Base-by-base conservation (phyloP, 768 basidiomycete species). In the Epithele typhae region DNA sequence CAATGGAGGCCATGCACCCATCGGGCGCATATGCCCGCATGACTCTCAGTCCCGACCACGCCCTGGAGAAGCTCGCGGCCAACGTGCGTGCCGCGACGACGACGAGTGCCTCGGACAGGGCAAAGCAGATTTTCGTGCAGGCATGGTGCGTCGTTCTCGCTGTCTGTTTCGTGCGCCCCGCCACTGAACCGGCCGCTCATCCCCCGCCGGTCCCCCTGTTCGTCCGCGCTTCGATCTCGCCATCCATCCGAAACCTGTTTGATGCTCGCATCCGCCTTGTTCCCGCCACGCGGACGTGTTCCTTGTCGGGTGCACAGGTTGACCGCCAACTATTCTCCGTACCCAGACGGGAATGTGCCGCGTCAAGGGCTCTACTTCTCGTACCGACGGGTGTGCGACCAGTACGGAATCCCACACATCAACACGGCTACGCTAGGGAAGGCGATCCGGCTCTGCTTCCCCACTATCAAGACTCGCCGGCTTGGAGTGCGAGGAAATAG, bases 341-440 rank as follows among this genome's bases (percentile, higher is more conserved):
- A 90, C 65, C 87, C 87, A 35, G 91, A 92, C 67, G 91, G 91
- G 27, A 93, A 93, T 64, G 92, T 94, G 27, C 89, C 92, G 37
- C 82, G 92, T 43, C 92, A 95, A 62, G 92, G 92, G 5, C 79
- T 96, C 41, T 96, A 94, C 68, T 90, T 91, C 63, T 94, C 92
- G 25, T 96, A 94, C 69, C 79, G 87, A 52, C 75, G 90, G 45
- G 83, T 93, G 46, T 93, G 90, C 67, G 89, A 92, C 69, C 87
- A 91, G 67, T 91, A 93, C 69, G 87, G 87, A 42, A 88, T 93
- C 51, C 89, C 88, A 43, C 90, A 94, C 61, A 91, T 95, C 72
- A 96, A 94, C 73, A 92, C 92, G 30, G 93, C 93, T 55, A 92
- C 92, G 1, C 77, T 96, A 58, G 93, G 93, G 52, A 96, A 96